phyloP scores from a whole-genome alignment of 495 filamentous ascomycete genomes.

The Hypoxylon lenormandii region DNA sequence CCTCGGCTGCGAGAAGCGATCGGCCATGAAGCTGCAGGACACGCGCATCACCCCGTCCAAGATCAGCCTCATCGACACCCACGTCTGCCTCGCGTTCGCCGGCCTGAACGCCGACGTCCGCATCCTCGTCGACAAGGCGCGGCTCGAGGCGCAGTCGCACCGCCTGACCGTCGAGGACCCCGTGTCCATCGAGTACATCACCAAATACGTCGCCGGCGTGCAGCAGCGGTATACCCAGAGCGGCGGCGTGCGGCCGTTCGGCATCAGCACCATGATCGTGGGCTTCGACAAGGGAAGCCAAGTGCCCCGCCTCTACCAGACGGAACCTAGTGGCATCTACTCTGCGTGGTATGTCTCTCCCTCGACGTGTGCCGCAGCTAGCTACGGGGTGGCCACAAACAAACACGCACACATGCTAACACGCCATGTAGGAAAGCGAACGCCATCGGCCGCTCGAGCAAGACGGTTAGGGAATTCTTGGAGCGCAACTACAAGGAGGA shows the following conservation, averaged over 20 bases:
- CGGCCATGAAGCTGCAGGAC: constrained; percentile 98
- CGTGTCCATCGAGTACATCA: constrained; percentile 98
- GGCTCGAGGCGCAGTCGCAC: constrained; percentile 96
- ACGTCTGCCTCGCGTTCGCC: constrained; percentile 96
- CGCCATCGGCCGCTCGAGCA: constrained; percentile 96
- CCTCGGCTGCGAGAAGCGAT: constrained; percentile 96
- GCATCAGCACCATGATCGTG: constrained; percentile 95
- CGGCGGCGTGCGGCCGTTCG: constrained; percentile 95
- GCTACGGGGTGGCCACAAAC: neutral
- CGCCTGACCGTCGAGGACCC: constrained; percentile 98
- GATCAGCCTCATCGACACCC: constrained; percentile 91
- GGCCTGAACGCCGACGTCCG: constrained; percentile 97
- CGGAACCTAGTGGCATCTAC: constrained; percentile 97
- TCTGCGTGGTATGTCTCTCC: constrained; percentile 82
- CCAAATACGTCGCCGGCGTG: constrained; percentile 95
- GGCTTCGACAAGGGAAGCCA: constrained; percentile 94
- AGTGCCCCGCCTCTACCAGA: constrained; percentile 91
- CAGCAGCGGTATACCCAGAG: constrained; percentile 99
- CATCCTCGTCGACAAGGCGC: constrained; percentile 96
- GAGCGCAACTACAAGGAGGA: constrained; percentile 97
- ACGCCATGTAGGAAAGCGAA: constrained; percentile 87
- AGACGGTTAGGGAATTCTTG: constrained; percentile 97
- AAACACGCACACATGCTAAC: constrained; percentile 26
- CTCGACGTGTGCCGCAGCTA: neutral
- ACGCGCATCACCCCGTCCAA: constrained; percentile 99